Conservation (phyloP, 192 early-diverging fungal species). For the Coemansia sp. region DNA sequence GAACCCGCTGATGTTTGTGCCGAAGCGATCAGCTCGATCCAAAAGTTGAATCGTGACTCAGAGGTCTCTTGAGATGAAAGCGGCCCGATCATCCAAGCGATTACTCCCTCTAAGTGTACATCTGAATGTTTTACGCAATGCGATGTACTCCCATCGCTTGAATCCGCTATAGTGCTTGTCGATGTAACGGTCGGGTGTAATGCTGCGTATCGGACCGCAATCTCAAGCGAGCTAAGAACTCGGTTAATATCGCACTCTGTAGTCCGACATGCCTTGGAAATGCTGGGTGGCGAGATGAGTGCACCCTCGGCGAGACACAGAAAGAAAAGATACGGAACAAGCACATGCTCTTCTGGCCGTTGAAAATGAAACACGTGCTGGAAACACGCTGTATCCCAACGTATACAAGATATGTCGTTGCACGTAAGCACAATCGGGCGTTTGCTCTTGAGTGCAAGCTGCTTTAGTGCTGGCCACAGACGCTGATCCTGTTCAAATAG, state of each 20-base stretch:
- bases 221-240: slow-evolving; percentile 32
- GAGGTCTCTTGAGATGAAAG: slow-evolving; percentile 30
- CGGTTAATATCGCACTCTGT: slow-evolving; percentile 39
- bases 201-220: slow-evolving; percentile 8
- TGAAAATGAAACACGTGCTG: slow-evolving; percentile 36
- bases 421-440: slow-evolving; percentile 85
- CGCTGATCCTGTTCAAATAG: slow-evolving; percentile 80
- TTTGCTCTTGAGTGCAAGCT: slow-evolving; percentile 67
- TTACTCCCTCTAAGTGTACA: slow-evolving; percentile 19
- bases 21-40: slow-evolving; percentile 30
- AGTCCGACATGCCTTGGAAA: slow-evolving; percentile 18
- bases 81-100: slow-evolving; percentile 29
- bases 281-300: slow-evolving; percentile 24
- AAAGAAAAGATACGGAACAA: slow-evolving; percentile 50
- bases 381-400: slow-evolving; percentile 33
- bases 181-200: not conserved
- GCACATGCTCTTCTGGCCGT: slow-evolving; percentile 23
- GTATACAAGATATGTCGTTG: slow-evolving; percentile 47
- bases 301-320: slow-evolving; percentile 38
- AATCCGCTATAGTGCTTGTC: not conserved
- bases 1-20: slow-evolving; percentile 5
- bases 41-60: slow-evolving; percentile 34
- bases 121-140: not conserved
- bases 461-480: slow-evolving; percentile 71
- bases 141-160: too few species aligned